Base-by-base conservation (phyloP, 805 yeast genomes). In the Tetrapisispora fleetii region DNA sequence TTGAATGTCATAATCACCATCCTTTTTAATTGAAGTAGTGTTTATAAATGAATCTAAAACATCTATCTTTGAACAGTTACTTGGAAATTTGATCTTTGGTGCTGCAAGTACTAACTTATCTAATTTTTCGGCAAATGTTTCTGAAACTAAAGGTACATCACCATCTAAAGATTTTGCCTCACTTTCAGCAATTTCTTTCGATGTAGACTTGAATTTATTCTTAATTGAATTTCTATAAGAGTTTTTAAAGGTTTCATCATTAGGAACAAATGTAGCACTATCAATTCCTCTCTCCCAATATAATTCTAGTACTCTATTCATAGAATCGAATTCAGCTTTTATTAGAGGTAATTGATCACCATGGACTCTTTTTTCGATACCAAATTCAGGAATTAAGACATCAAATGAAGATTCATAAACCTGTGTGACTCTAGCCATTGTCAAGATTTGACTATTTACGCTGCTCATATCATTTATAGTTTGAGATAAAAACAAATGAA, bases 371-470 rank as follows among this genome's bases (percentile, higher is more conserved):
- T 90, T 90, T 63, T 90, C 97, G 57, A 90, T 85, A 40, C 97
- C 97, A 69, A 89, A 84, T 55, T 88, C 96, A 2, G 96, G 96
- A 52, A 90, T 73, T 55, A 85, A 79, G 3, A 90, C 91, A 65
- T 93, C 99, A 69, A 93, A 93, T 1, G 98, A 87, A 1, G 96
- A 86, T 67, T 93, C 98, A 64, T 91, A 90, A 10, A 91, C 97
- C 65, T 89, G 96, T 24, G 88, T 68, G 17, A 91, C 93, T 16
- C 88, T 79, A 16, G 95, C 97, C 78, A 82, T 80, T 37, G 89
- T 80, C 53, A 91, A 73, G 45, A 88, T 64, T 64, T 88, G 96
- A 1, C 95, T 96, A 16, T 91, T 81, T 16, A 75, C 68, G 47
- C 75, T 78, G 22, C 80, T 69, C 77, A 86, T 78, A 39, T 80